phyloP scores from a whole-genome alignment of 805 yeast species.

The Maudiozyma saulgeensis region DNA sequence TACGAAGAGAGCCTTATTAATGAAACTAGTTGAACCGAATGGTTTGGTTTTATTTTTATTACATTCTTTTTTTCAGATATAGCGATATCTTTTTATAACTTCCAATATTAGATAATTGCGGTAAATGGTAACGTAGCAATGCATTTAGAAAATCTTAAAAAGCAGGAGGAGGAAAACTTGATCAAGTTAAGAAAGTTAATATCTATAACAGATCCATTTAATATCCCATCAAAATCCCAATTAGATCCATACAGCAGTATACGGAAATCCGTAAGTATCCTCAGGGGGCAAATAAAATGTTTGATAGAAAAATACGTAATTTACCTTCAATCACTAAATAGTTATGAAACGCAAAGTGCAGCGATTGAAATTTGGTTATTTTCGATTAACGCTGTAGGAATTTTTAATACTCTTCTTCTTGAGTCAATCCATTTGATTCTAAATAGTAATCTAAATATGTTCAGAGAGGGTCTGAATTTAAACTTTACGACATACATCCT shows the following conservation, averaged over 20 bases:
- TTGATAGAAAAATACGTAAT: not conserved
- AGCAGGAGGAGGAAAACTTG: slow-evolving; percentile 1
- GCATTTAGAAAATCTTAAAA: not conserved
- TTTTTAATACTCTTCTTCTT: slow-evolving; percentile 4
- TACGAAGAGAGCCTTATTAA: no score
- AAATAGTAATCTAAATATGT: slow-evolving; percentile 6
- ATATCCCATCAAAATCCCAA: not conserved
- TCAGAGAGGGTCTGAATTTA: slow-evolving; percentile 4
- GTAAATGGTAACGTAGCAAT: not conserved
- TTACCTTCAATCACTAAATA: not conserved
- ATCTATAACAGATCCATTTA: not conserved
- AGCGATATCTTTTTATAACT: no score
- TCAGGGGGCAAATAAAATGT: not conserved
- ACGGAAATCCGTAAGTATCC: not conserved
- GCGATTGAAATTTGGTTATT: not conserved
- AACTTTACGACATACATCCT: slow-evolving; percentile 6
- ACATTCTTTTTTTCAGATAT: no score
- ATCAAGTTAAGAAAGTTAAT: not conserved
- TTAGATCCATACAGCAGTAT: not conserved
- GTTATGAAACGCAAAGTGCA: not conserved
- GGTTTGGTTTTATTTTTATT: no score
- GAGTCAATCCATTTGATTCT: slow-evolving; percentile 11
- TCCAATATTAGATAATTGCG: not conserved
- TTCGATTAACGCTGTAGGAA: not conserved
- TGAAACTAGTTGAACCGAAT: no score